phyloP scores from a whole-genome alignment of 306 rosid species.

The Cyamopsis tetragonoloba region DNA sequence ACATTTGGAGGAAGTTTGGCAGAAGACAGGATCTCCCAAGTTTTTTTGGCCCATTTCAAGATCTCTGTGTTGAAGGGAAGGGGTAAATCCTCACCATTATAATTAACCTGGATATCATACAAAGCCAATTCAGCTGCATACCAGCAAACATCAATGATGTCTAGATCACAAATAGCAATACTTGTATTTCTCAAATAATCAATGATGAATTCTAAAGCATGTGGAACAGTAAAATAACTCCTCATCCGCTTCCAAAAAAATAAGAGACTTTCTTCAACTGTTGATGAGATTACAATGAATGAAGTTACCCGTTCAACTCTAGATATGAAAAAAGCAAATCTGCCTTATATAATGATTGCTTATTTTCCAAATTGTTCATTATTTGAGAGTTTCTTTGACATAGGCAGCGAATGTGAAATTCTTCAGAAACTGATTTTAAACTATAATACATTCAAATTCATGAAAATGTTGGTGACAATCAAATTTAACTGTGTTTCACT shows the following conservation, averaged over 20 bases:
- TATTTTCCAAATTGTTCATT: not conserved
- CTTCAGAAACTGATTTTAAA: not conserved
- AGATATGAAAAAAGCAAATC: not conserved
- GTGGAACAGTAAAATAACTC: not conserved
- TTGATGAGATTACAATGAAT: not conserved
- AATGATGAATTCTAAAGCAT: not conserved
- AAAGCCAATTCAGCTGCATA: not conserved
- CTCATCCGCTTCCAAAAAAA: not conserved
- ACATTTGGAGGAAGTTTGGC: constrained; percentile 87
- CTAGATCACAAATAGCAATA: not conserved
- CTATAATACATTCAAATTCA: not conserved
- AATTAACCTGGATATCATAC: constrained; percentile 49
- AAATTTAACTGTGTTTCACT: not conserved
- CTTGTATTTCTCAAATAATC: not conserved
- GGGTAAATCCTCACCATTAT: constrained; percentile 53
- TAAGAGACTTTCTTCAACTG: not conserved
- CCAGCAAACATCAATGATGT: not conserved
- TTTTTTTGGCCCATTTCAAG: constrained; percentile 81
- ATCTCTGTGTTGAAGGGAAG: constrained; percentile 79
- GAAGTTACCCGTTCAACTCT: constrained; percentile 11
- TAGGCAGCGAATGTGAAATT: not conserved
- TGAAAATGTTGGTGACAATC: not conserved
- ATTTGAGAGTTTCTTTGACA: not conserved
- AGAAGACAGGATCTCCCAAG: constrained; percentile 54
- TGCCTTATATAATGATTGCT: not conserved